A percentile compares a stretch with the other conserved stretches of the same genome.
These are phyloP conservation scores for Calendula officinalis DNA, from an alignment of 129 eudicot genomes.

Conservation along the genomic window DNA sequence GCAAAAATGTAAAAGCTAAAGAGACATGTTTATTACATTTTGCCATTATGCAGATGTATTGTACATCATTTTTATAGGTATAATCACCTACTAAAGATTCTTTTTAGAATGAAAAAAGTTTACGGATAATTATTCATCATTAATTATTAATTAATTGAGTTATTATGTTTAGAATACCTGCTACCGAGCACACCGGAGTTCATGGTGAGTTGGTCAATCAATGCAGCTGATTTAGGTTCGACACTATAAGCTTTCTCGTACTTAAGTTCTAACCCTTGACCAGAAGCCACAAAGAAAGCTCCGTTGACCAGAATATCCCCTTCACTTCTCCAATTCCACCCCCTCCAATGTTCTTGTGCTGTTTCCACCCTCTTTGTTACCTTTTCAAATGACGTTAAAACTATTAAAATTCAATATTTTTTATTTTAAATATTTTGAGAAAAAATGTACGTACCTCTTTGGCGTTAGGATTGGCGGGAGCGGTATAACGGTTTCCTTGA, in stretches of 20 bases:
- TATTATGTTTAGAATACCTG: constrained; percentile 41
- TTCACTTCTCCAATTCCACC: constrained; percentile 98
- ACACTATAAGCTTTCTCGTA: constrained; percentile 95
- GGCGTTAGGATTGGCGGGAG: constrained; percentile 71
- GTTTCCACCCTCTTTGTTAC: constrained; percentile 88
- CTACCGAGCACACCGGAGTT: constrained; percentile 80
- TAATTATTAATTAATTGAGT: too few relatives aligned
- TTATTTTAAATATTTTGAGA: neutral
- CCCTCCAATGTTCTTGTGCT: constrained; percentile 61
- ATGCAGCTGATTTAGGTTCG: constrained; percentile 86
- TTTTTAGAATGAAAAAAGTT: too few relatives aligned
- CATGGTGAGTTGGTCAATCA: constrained; percentile 78
- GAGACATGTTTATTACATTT: neutral
- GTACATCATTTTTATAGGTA: neutral
- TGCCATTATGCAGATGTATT: neutral
- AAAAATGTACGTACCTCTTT: constrained; percentile 61
- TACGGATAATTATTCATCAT: too few relatives aligned
- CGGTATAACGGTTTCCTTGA: constrained; percentile 91
- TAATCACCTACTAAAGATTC: too few relatives aligned
- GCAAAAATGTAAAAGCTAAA: constrained; percentile 7
- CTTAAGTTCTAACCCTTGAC: constrained; percentile 82
- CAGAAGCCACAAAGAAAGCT: constrained; percentile 89
- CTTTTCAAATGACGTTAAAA: constrained; percentile 28
- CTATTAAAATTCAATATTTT: neutral
- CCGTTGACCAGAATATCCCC: constrained; percentile 90